Evolutionary conservation across 208 protist species (phyloP), one percentile per base, ranked within the genome.

Genomic region (Wallacemonas collosoma): DNA sequence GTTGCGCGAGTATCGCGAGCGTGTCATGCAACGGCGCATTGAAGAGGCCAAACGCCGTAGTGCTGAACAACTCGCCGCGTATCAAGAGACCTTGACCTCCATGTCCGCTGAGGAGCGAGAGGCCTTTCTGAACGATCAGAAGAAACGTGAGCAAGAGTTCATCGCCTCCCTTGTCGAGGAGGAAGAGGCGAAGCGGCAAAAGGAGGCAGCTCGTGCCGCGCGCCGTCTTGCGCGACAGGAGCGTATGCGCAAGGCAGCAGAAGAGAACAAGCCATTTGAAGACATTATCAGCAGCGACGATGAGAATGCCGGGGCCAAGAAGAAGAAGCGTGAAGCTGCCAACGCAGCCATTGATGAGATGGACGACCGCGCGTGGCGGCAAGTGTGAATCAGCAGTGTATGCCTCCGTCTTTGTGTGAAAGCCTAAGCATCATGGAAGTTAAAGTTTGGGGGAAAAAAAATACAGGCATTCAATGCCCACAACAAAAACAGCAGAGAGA

Each of bases 31-130:
- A 48, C 79, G 70, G 39, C 68, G 71, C 43, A 71, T 73, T 1
- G 82, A 82, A 45, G 86, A 88, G 75, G 76, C 86, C 39, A 75
- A 74, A 53, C 86, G 80, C 12, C 73, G 76, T 44, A 81, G 82
- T 36, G 80, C 66, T 12, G 75, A 74, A 50, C 77, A 88, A 65
- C 71, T 74, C 4, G 82, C 79, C 1, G 86, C 86, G 45, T 91
- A 88, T 35, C 71, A 81, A 38, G 80, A 76, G 56, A 81, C 73
- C 50, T 82, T 91, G 67, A 65, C 66, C 12, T 54, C 76, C 47
- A 76, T 87, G 74, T 53, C 76, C 2, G 65, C 70, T 45, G 86
- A 76, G 71, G 82, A 88, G 66, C 82, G 83, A 6, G 76, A 78
- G 12, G 77, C 68, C n/a, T 87, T 91, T 50, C 50, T 88, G 44